phyloP scores from a whole-genome alignment of 352 stramenopile genomes.

The Globisporangium mamillatum region DNA sequence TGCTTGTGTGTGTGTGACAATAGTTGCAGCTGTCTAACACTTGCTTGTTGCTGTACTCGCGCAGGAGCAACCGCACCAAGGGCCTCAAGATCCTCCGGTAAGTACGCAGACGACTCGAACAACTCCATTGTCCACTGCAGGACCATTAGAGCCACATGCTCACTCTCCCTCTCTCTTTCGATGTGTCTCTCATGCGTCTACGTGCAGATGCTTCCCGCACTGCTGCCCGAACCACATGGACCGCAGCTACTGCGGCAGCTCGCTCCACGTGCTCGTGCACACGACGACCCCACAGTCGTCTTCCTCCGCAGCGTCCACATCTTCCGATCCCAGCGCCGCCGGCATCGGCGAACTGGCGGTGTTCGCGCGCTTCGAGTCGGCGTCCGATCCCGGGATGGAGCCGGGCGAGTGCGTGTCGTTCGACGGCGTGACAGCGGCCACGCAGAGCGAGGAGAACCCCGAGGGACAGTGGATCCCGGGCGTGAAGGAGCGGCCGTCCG shows the following conservation, averaged over 20 bases:
- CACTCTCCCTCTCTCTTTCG: neutral
- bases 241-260: slow-evolving; percentile 36
- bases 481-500: slow-evolving; percentile 38
- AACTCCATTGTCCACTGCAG: neutral
- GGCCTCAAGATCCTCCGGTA: slow-evolving; percentile 67
- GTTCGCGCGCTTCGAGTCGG: slow-evolving; percentile 36
- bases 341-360: slow-evolving; percentile 24
- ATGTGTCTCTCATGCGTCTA: neutral
- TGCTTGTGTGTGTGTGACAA: neutral
- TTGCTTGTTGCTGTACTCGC: neutral
- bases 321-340: neutral
- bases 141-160: neutral
- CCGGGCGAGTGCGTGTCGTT: slow-evolving; percentile 47
- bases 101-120: neutral
- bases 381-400: slow-evolving; percentile 25
- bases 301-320: neutral
- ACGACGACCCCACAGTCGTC: neutral
- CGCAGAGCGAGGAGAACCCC: slow-evolving; percentile 55
- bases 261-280: slow-evolving; percentile 24
- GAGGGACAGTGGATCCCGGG: slow-evolving; percentile 60
- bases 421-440: slow-evolving; percentile 26
- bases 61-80: slow-evolving; percentile 69
- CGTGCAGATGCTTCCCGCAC: slow-evolving; percentile 32
- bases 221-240: slow-evolving; percentile 36
- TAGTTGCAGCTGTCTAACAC: neutral